Evolutionary conservation across 108 stramenopile genomes (phyloP).

Genomic region (Cyclotella kingstonii): DNA sequence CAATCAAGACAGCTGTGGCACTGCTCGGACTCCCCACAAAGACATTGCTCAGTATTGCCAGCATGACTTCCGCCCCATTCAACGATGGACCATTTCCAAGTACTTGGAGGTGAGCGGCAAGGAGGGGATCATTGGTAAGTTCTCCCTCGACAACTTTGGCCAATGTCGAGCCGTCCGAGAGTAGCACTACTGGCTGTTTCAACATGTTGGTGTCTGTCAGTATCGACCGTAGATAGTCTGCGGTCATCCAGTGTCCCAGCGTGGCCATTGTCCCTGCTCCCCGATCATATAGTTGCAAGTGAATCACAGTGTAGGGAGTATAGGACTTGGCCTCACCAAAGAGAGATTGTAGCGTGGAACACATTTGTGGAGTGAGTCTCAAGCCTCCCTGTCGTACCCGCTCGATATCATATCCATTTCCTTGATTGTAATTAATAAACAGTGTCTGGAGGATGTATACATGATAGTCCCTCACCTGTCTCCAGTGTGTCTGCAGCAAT

Average conservation of each 20-base stretch:
- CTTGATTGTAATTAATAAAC: conserved; percentile 20
- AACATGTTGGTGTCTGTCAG: conserved; percentile 17
- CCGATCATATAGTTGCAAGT: conserved; percentile 2
- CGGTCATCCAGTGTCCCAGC: not conserved
- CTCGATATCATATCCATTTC: conserved; percentile 8
- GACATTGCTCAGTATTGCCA: conserved; percentile 20
- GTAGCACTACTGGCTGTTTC: conserved; percentile 11
- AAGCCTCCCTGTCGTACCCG: conserved; percentile 4
- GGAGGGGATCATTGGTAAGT: conserved; percentile 15
- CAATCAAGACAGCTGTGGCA: conserved; percentile 14
- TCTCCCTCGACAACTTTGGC: conserved; percentile 5
- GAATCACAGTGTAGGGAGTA: conserved; percentile 14
- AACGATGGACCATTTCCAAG: not conserved
- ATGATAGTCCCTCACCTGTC: conserved; percentile 18
- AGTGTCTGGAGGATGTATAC: conserved; percentile 20
- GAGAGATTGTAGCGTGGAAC: conserved; percentile 9
- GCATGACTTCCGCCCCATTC: conserved; percentile 9
- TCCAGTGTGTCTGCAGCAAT: conserved; percentile 6
- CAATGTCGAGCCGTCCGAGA: conserved; percentile 10
- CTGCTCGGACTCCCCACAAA: conserved; percentile 25
- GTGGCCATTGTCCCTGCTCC: not conserved
- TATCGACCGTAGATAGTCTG: conserved; percentile 17
- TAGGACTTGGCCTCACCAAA: conserved; percentile 13
- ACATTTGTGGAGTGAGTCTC: conserved; percentile 1
- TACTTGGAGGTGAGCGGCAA: conserved; percentile 18